These are phyloP conservation scores for Cydonia oblonga DNA, from an alignment of 331 rosid genomes.

Conservation along the genomic window DNA sequence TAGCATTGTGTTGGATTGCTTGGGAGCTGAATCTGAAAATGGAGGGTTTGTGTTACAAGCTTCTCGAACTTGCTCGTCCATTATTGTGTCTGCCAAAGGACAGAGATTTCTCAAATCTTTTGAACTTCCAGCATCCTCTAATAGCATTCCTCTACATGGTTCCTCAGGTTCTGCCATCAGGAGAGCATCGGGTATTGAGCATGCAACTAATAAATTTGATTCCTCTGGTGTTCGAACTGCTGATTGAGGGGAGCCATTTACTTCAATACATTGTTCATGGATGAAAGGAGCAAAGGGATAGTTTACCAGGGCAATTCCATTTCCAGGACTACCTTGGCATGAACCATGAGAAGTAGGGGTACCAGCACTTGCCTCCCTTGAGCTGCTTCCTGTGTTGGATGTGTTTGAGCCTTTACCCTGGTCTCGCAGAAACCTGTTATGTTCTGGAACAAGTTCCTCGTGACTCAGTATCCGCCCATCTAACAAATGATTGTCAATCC, in stretches of 20 bases:
- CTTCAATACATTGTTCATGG: constrained; percentile 26
- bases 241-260: constrained; percentile 40
- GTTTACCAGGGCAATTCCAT: constrained; percentile 25
- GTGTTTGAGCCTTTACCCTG: constrained; percentile 25
- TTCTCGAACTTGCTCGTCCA: constrained; percentile 37
- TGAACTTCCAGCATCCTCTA: constrained; percentile 82
- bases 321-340: constrained; percentile 63
- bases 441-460: constrained; percentile 30
- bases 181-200: constrained; percentile 12
- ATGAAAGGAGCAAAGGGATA: constrained; percentile 15
- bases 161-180: constrained; percentile 41
- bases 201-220: too few species aligned
- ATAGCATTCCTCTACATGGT: constrained; percentile 63
- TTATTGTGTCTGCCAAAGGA: constrained; percentile 50
- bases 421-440: constrained; percentile 13
- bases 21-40: constrained; percentile 31
- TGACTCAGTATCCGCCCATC: constrained; percentile 24
- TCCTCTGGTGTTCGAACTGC: constrained; percentile 23
- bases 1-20: constrained; percentile 23
- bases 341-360: constrained; percentile 72
- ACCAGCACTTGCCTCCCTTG: constrained; percentile 60
- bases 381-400: constrained; percentile 42
- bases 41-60: constrained; percentile 15
- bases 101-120: constrained; percentile 74
- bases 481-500: constrained; percentile 30